phyloP scores from a whole-genome alignment of 176 grass and related monocot species.

The Carex littledalei region DNA sequence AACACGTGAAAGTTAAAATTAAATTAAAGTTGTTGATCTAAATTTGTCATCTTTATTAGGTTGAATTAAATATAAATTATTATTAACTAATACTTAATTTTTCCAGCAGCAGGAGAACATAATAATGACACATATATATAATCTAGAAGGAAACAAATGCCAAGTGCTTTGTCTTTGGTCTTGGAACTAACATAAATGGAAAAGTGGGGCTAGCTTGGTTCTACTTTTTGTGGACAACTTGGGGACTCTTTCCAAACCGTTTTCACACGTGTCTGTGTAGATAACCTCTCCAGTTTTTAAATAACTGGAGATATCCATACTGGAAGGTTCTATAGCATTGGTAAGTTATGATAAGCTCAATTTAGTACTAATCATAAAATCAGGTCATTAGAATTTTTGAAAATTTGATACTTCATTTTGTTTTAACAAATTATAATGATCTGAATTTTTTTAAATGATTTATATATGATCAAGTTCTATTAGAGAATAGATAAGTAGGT shows the following conservation, averaged over 20 bases:
- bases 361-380: not conserved
- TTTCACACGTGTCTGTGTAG: not conserved
- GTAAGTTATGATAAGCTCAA: not conserved
- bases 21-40: no score
- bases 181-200: not conserved
- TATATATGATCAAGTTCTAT: no score
- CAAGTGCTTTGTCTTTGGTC: not conserved
- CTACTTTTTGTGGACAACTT: not conserved
- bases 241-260: not conserved
- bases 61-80: no score
- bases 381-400: not conserved
- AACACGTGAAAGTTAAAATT: no score
- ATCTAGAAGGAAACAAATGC: not conserved
- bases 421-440: no score
- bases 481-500: no score
- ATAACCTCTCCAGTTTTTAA: not conserved
- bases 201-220: not conserved
- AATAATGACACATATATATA: not conserved
- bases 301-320: not conserved
- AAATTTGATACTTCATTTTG: not conserved
- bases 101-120: not conserved
- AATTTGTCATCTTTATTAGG: no score
- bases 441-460: no score
- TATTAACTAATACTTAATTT: no score
- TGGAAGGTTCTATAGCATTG: not conserved